These are phyloP conservation scores for Peronosclerospora sorghi DNA, from an alignment of 352 stramenopile genomes.

Conservation along the genomic window DNA sequence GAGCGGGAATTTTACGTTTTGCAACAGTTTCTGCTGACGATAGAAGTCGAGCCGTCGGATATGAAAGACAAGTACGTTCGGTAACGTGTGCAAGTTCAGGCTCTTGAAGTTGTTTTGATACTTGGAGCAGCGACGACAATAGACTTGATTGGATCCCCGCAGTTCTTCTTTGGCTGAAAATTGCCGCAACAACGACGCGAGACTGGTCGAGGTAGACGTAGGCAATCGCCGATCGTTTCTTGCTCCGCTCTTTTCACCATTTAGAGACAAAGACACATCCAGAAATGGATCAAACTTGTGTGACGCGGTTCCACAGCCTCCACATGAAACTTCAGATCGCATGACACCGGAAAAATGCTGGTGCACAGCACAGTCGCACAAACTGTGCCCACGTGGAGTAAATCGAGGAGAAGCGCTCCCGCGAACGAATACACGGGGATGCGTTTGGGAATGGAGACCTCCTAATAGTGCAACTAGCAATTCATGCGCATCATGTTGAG, in stretches of 20 bases:
- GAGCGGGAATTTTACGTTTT: slow-evolving; percentile 46
- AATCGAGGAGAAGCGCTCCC: slow-evolving; percentile 42
- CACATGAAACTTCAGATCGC: slow-evolving; percentile 44
- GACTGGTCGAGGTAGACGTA: slow-evolving; percentile 6
- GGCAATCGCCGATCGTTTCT: neutral
- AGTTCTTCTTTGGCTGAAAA: slow-evolving; percentile 51
- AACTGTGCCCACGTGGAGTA: slow-evolving; percentile 36
- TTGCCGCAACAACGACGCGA: slow-evolving; percentile 27
- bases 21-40: slow-evolving; percentile 40
- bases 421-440: slow-evolving; percentile 30
- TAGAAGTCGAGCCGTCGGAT: slow-evolving; percentile 67
- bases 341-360: slow-evolving; percentile 61
- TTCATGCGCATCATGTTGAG: slow-evolving; percentile 74
- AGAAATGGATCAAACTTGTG: slow-evolving; percentile 61
- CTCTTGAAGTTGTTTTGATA: slow-evolving; percentile 57
- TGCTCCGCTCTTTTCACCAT: slow-evolving; percentile 7
- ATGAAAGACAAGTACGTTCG: slow-evolving; percentile 66
- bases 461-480: slow-evolving; percentile 55
- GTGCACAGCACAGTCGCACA: slow-evolving; percentile 64
- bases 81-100: slow-evolving; percentile 43
- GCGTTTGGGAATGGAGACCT: slow-evolving; percentile 49
- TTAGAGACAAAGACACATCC: slow-evolving; percentile 57
- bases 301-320: slow-evolving; percentile 38
- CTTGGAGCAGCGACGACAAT: slow-evolving; percentile 39
- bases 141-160: slow-evolving; percentile 49